phyloP scores from a whole-genome alignment of 257 asterid genomes.

The Penstemon barbatus region DNA sequence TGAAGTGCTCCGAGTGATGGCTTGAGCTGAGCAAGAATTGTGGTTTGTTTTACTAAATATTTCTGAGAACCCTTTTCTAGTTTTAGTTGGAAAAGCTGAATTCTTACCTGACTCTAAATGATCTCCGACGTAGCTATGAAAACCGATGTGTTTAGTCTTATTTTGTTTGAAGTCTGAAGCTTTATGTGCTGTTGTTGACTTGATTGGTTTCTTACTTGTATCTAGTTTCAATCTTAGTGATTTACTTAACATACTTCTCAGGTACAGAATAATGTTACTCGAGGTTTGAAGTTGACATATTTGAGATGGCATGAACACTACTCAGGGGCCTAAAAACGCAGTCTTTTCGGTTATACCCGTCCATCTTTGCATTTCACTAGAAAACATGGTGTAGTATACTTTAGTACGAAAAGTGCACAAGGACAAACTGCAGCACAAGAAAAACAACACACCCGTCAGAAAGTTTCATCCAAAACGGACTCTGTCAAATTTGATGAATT shows the following conservation, averaged over 20 bases:
- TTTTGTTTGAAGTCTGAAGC: too few species aligned
- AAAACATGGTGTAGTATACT: conserved; percentile 43
- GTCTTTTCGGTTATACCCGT: conserved; percentile 48
- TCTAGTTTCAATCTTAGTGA: too few species aligned
- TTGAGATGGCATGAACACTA: conserved; percentile 70
- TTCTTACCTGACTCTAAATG: too few species aligned
- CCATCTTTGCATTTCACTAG: conserved; percentile 57
- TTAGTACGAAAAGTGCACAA: conserved; percentile 45
- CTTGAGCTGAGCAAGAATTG: too few species aligned
- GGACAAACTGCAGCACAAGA: conserved; percentile 60
- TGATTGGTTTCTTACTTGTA: too few species aligned
- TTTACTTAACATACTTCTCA: conserved; percentile 4
- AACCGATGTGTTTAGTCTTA: too few species aligned
- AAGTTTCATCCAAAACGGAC: conserved; percentile 40
- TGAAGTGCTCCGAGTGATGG: too few species aligned
- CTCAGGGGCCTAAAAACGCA: conserved; percentile 65
- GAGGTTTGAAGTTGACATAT: conserved; percentile 25
- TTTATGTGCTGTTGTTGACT: too few species aligned
- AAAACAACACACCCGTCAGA: conserved; percentile 50
- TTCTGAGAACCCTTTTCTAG: too few species aligned
- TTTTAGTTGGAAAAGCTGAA: too few species aligned
- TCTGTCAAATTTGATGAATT: conserved; percentile 47
- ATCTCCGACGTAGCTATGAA: too few species aligned
- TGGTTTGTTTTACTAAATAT: too few species aligned
- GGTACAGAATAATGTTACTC: conserved; percentile 24